These are phyloP conservation scores for Suhomyces terraborum DNA, from an alignment of 1,139 yeast species.

Conservation along the genomic window DNA sequence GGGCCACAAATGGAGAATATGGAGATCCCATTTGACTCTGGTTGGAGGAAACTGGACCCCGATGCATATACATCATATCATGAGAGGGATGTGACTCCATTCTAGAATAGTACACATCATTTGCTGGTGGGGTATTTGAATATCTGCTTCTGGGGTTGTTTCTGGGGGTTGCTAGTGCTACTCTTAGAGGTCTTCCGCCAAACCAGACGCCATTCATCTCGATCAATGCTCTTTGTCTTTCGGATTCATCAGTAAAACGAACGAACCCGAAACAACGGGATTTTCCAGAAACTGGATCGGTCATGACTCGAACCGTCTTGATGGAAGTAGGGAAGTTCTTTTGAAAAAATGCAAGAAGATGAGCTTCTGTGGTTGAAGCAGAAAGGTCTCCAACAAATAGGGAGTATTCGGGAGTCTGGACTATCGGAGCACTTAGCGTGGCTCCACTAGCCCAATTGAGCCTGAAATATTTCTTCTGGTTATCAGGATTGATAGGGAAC, in stretches of 20 bases:
- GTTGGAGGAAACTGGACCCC: conserved; percentile 1
- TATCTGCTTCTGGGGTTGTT: conserved; percentile 16
- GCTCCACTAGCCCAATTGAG: conserved; percentile 78
- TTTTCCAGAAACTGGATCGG: conserved; percentile 73
- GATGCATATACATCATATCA: conserved; percentile 13
- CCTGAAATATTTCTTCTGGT: conserved; percentile 62
- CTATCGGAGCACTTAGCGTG: conserved; percentile 53
- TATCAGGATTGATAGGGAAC: conserved; percentile 48
- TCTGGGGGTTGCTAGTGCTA: conserved; percentile 68
- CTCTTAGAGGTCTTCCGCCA: conserved; percentile 73
- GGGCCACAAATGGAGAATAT: conserved; percentile 1
- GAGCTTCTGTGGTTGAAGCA: conserved; percentile 72
- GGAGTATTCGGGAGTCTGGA: conserved; percentile 58
- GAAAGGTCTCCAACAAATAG: conserved; percentile 80
- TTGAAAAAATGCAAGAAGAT: conserved; percentile 65
- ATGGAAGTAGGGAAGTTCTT: conserved; percentile 61
- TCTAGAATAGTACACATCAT: conserved; percentile 6
- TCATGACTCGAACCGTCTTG: conserved; percentile 69
- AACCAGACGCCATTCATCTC: conserved; percentile 78
- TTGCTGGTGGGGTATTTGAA: not conserved
- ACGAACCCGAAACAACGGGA: conserved; percentile 79
- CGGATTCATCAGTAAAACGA: conserved; percentile 62
- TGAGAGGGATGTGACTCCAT: conserved; percentile 5
- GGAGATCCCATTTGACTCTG: conserved; percentile 9
- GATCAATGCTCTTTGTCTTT: conserved; percentile 61